phyloP scores from a whole-genome alignment of 1,139 yeast species.

The Pichia sp. region DNA sequence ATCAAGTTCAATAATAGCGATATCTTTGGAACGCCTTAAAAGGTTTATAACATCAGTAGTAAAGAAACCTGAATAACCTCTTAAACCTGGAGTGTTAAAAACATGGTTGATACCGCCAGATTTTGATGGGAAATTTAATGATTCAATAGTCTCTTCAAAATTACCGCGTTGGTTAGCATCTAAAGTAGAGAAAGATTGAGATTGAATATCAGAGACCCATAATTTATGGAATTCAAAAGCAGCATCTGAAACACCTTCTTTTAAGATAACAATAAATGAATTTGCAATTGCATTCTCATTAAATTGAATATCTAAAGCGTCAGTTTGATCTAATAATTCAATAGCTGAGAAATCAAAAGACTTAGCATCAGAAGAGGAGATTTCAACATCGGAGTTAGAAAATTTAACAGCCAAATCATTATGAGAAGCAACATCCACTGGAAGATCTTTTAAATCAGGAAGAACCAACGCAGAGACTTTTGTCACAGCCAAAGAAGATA shows the following conservation, averaged over 20 bases:
- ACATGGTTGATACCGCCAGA: slow-evolving; percentile 60
- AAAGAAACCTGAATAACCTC: slow-evolving; percentile 74
- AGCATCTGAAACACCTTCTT: slow-evolving; percentile 47
- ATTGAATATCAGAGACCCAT: slow-evolving; percentile 50
- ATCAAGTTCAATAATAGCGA: slow-evolving; percentile 74
- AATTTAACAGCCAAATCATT: slow-evolving; percentile 6
- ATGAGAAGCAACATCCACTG: slow-evolving; percentile 34
- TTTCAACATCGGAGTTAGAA: slow-evolving; percentile 3
- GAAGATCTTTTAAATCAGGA: slow-evolving; percentile 45
- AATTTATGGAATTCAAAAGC: slow-evolving; percentile 56
- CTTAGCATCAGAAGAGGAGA: slow-evolving; percentile 2
- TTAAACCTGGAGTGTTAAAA: slow-evolving; percentile 46
- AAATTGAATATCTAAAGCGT: slow-evolving; percentile 36
- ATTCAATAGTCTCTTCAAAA: slow-evolving; percentile 34
- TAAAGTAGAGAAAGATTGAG: slow-evolving; percentile 32
- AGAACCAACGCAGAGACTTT: slow-evolving; percentile 62
- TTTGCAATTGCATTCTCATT: slow-evolving; percentile 54
- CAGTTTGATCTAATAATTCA: slow-evolving; percentile 24
- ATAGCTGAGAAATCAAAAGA: slow-evolving; percentile 3
- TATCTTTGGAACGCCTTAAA: slow-evolving; percentile 67
- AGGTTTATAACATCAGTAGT: slow-evolving; percentile 62
- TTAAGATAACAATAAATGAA: slow-evolving; percentile 74
- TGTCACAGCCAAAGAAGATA: slow-evolving; percentile 43
- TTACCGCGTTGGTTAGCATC: slow-evolving; percentile 13
- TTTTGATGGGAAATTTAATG: slow-evolving; percentile 23